Evolutionary conservation across 192 early-diverging fungal genomes (phyloP), one percentile per base, ranked within the genome.

Genomic region (Geranomyces michiganensis): DNA sequence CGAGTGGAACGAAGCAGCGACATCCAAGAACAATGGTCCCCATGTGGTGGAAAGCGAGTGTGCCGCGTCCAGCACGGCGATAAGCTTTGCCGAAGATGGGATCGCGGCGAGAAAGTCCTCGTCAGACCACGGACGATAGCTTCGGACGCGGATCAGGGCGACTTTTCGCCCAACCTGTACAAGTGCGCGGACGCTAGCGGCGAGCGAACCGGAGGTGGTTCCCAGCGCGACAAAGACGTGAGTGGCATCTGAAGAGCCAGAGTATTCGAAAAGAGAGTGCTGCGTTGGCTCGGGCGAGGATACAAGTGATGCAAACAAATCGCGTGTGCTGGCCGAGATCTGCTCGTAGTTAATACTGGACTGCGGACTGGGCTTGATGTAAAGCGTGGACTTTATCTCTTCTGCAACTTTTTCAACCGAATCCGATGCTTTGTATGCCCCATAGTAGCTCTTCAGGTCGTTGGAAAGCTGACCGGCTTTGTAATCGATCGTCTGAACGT

Each of bases 1-100:
- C 43, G 88, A 72, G 62, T 90, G 87, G 72, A 91, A 89, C 19
- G 87, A 81, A 24, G 91, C 84, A 0, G 90, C 88, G 56, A 96
- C 87, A 73, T 96, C 94, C 41, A 94, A 81, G 82, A 94, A 93
- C 49, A 96, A 77, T 30, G 92, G 90, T 26, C 90, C 92, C 88
- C 90, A 94, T 26, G 84, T 76, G 60, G 85, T 86, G 21, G 89
- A 79, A 68, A 82, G 76, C n/a, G 24, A 14, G 45, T 82, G 74
- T 15, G 83, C 82, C 32, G 82, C 80, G 33, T 91, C 89, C 29
- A 96, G 75, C 29, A 98, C 90, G 14, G 91, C 78, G n/a, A 96
- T 71, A n/a, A 72, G 81, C 69, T 82, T 84, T 13, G 73, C 73
- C 0, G 90, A 76, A 6, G 72, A 49, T 12, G 95, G 94, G 26